phyloP scores from a whole-genome alignment of 2,329 filamentous ascomycete genomes.

The Blastomyces silverae region DNA sequence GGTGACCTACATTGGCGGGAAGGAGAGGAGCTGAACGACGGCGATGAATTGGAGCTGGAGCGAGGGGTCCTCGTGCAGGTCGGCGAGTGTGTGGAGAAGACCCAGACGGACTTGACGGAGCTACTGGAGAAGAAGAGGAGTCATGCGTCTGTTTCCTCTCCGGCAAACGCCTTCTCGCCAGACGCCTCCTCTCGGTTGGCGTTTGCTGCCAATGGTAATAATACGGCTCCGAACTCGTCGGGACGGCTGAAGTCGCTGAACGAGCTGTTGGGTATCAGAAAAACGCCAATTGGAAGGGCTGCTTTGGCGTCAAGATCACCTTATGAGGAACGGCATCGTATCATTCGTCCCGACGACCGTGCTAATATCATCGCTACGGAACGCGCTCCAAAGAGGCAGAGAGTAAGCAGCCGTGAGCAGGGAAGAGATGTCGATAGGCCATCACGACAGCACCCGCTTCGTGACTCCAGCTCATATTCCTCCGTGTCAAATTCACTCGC shows the following conservation, averaged over 20 bases:
- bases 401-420: slow-evolving; percentile 12
- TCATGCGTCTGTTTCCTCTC: slow-evolving; percentile 28
- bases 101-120: slow-evolving; percentile 69
- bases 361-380: slow-evolving; percentile 14
- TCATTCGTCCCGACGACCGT: not conserved
- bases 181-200: slow-evolving; percentile 11
- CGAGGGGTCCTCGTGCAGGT: slow-evolving; percentile 74
- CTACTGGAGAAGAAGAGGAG: slow-evolving; percentile 68
- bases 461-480: slow-evolving; percentile 6
- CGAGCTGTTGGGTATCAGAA: slow-evolving; percentile 59
- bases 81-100: slow-evolving; percentile 62
- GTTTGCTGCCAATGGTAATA: slow-evolving; percentile 23
- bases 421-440: slow-evolving; percentile 1
- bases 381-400: slow-evolving; percentile 16
- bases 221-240: slow-evolving; percentile 27
- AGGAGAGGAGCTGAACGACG: slow-evolving; percentile 62
- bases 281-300: slow-evolving; percentile 57
- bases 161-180: slow-evolving; percentile 29
- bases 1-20: slow-evolving; percentile 78
- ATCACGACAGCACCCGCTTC: slow-evolving; percentile 1
- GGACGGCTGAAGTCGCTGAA: slow-evolving; percentile 54
- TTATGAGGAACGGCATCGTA: slow-evolving; percentile 46
- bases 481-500: slow-evolving; percentile 2
- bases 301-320: slow-evolving; percentile 55
- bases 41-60: slow-evolving; percentile 75